Conservation (phyloP, 371 early-diverging fungal species). For the Chytridium lagenaria region DNA sequence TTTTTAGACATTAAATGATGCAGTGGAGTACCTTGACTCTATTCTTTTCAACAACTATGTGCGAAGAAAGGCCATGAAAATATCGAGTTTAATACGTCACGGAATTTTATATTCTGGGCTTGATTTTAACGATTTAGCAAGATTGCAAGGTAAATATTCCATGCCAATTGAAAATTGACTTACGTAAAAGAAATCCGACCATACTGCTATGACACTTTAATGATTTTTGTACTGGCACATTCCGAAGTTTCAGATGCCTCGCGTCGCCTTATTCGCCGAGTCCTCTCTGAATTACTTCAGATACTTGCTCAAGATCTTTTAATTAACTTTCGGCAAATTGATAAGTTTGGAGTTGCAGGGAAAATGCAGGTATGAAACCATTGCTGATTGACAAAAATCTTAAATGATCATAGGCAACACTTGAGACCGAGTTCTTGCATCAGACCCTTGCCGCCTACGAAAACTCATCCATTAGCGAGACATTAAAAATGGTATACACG, state of each 20-base stretch:
- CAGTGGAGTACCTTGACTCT: conserved; percentile 73
- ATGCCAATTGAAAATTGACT: background rate
- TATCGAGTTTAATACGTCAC: conserved; percentile 72
- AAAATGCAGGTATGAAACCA: conserved; percentile 75
- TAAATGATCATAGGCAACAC: conserved; percentile 62
- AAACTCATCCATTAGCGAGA: conserved; percentile 62
- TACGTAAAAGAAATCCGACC: conserved; percentile 75
- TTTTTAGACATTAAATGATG: conserved; percentile 62
- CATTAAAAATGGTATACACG: conserved; percentile 70
- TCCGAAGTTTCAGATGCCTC: conserved; percentile 80
- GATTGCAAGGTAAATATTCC: conserved; percentile 66
- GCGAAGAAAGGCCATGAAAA: conserved; percentile 69
- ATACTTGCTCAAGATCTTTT: conserved; percentile 79
- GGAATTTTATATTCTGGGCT: conserved; percentile 86
- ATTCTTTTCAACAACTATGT: conserved; percentile 85
- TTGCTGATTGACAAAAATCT: background rate
- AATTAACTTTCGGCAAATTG: conserved; percentile 76
- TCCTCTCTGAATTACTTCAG: conserved; percentile 73
- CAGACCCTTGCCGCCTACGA: conserved; percentile 77
- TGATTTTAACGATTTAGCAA: conserved; percentile 80
- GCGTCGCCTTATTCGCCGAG: conserved; percentile 74
- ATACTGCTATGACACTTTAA: conserved; percentile 85
- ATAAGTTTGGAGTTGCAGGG: conserved; percentile 85
- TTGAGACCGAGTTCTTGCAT: conserved; percentile 86
- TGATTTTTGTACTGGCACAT: conserved; percentile 89